Conservation (phyloP, 2,329 filamentous ascomycete species). For the Aspergillus costaricaensis region DNA sequence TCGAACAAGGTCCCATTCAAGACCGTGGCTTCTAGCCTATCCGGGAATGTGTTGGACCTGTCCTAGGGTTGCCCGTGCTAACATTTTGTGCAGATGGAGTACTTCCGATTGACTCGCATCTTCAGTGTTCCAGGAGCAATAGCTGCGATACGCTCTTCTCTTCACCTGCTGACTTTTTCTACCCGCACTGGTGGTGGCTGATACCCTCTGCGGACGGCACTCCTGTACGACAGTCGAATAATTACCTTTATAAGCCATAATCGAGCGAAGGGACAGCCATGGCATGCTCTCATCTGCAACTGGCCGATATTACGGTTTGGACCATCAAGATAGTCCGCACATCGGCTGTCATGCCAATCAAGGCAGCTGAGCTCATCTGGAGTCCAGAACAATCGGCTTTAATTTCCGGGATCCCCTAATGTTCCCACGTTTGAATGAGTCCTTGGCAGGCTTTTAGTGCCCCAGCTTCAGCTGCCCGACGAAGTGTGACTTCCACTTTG, state of each 20-base stretch:
- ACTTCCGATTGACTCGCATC: constrained; percentile 4
- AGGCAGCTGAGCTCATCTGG: constrained; percentile 8
- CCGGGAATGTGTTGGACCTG: constrained; percentile 6
- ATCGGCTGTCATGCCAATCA: constrained; percentile 2
- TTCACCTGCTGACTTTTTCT: constrained; percentile 4
- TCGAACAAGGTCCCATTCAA: constrained; percentile 4
- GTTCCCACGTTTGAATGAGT: constrained; percentile 4
- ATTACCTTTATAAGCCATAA: neutral
- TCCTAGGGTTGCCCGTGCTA: constrained; percentile 3
- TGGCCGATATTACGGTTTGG: constrained; percentile 18
- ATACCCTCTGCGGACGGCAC: neutral
- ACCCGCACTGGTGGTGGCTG: constrained; percentile 8
- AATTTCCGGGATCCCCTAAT: constrained; percentile 17
- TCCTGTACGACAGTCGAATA: constrained; percentile 15
- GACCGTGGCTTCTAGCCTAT: neutral
- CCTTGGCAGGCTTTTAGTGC: constrained; percentile 2
- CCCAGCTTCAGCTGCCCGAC: neutral
- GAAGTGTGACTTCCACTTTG: constrained; percentile 6
- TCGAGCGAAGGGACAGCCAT: neutral
- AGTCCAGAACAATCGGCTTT: constrained; percentile 23
- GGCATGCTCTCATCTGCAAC: constrained; percentile 15
- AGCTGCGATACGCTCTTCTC: neutral
- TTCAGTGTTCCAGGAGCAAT: neutral
- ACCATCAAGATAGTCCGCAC: constrained; percentile 3
- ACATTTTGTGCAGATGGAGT: neutral